Conservation (phyloP, 306 rosid genomes). For the Vigna hirtella region DNA sequence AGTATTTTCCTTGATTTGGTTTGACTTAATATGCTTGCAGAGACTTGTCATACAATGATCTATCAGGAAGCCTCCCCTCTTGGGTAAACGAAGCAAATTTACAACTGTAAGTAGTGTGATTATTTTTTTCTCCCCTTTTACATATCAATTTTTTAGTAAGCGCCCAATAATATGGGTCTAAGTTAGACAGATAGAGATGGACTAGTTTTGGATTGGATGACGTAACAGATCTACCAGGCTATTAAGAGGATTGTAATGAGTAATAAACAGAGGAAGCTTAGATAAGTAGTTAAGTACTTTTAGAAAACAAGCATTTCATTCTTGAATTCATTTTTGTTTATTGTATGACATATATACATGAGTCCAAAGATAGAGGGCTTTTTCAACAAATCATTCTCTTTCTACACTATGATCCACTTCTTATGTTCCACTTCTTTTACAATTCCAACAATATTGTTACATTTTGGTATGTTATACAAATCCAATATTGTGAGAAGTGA, state of each 20-base stretch:
- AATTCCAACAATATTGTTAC: no score
- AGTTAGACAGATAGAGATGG: not conserved
- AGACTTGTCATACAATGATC: constrained; percentile 83
- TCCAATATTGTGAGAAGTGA: not conserved
- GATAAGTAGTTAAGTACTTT: not conserved
- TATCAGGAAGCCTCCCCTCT: constrained; percentile 76
- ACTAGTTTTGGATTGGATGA: not conserved
- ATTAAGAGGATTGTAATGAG: not conserved
- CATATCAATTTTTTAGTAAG: not conserved
- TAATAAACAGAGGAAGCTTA: not conserved
- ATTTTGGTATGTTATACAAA: not conserved
- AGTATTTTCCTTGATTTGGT: not conserved
- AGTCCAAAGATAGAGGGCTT: not conserved
- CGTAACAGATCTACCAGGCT: not conserved
- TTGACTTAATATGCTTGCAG: constrained; percentile 55
- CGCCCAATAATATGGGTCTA: not conserved
- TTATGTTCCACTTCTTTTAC: not conserved
- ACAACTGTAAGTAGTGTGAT: constrained; percentile 59
- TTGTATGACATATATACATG: no score
- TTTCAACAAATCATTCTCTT: not conserved
- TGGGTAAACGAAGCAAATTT: constrained; percentile 63
- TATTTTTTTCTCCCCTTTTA: not conserved
- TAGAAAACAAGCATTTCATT: not conserved
- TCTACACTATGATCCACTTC: not conserved
- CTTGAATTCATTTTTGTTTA: not conserved